Percentiles rank a stretch among this genome's conserved stretches.
phyloP scores from a whole-genome alignment of 306 rosid species.

The Delonix regia region DNA sequence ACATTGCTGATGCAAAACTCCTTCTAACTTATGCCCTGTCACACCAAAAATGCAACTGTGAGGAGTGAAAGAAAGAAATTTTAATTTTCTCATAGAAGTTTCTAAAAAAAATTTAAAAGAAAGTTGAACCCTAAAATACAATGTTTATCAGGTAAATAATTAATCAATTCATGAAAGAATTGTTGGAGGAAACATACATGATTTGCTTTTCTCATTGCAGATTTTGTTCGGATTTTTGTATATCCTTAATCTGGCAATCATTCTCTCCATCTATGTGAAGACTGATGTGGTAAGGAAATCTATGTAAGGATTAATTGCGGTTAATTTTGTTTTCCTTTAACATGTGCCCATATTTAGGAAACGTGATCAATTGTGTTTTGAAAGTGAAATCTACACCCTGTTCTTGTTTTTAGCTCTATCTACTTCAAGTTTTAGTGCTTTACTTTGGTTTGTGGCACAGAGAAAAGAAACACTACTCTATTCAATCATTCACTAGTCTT shows the following conservation, averaged over 20 bases:
- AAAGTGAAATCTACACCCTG: neutral
- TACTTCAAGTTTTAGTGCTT: neutral
- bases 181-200: neutral
- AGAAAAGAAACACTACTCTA: too few relatives aligned
- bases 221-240: conserved; percentile 81
- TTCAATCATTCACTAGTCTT: too few relatives aligned
- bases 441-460: neutral
- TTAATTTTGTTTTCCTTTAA: neutral
- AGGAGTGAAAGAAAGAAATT: too few relatives aligned
- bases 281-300: conserved; percentile 67
- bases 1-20: neutral
- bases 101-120: neutral
- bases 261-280: conserved; percentile 71
- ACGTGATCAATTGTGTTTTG: neutral
- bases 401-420: neutral
- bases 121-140: neutral
- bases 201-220: conserved; percentile 52
- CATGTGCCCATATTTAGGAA: neutral
- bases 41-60: too few relatives aligned
- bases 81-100: too few relatives aligned
- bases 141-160: neutral
- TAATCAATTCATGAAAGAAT: neutral
- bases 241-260: conserved; percentile 66
- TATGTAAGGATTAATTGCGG: neutral
- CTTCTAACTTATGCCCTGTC: too few relatives aligned